phyloP scores from a whole-genome alignment of 495 filamentous ascomycete genomes.

The Thermothielavioides terrestris region DNA sequence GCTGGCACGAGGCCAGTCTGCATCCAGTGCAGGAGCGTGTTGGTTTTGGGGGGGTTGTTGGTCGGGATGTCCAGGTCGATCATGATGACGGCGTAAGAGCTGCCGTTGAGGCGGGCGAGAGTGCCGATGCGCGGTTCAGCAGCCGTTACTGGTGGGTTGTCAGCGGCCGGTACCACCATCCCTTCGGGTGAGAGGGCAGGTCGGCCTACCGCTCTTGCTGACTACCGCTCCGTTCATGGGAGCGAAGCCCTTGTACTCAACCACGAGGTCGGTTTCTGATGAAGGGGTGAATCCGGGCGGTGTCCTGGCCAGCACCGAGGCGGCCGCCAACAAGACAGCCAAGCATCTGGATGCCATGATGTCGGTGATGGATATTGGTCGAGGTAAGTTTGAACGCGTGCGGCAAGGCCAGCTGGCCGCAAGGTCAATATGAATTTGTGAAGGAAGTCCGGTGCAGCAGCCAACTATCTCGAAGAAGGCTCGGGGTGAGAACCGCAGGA shows the following conservation, averaged over 20 bases:
- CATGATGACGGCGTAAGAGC: slow-evolving; percentile 32
- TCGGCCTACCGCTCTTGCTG: slow-evolving; percentile 21
- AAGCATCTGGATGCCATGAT: slow-evolving; percentile 30
- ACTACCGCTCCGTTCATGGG: slow-evolving; percentile 30
- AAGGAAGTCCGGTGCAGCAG: no score
- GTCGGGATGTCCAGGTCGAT: slow-evolving; percentile 40
- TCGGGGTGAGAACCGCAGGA: no score
- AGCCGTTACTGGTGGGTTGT: slow-evolving; percentile 4
- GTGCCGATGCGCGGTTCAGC: slow-evolving; percentile 19
- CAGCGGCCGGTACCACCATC: no score
- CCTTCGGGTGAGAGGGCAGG: not conserved
- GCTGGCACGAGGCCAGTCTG: slow-evolving; percentile 34
- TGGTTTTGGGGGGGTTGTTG: slow-evolving; percentile 26
- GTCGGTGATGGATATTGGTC: not conserved
- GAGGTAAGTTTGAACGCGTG: not conserved
- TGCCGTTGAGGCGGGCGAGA: slow-evolving; percentile 20
- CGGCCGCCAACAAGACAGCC: slow-evolving; percentile 20
- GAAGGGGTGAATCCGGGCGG: slow-evolving; percentile 30
- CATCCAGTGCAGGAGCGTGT: slow-evolving; percentile 37
- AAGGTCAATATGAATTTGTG: not conserved
- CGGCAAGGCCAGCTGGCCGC: not conserved
- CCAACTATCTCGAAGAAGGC: no score
- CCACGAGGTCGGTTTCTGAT: slow-evolving; percentile 25
- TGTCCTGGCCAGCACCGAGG: slow-evolving; percentile 27
- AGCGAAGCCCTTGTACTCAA: slow-evolving; percentile 27